Conservation (phyloP, 192 early-diverging fungal species). For the Gaertneriomyces semiglobifer region DNA sequence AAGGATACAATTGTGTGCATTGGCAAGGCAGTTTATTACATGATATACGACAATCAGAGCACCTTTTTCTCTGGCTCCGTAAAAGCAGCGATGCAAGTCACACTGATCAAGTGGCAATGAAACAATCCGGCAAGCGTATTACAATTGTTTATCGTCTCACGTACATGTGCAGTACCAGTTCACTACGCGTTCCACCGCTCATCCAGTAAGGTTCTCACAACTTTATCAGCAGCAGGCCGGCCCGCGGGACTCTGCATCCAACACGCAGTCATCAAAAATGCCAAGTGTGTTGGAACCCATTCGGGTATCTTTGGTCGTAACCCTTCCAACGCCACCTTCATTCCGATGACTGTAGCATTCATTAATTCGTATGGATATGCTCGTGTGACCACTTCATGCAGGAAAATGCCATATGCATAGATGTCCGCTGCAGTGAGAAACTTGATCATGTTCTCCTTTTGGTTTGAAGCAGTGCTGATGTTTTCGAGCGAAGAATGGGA, state of each 20-base stretch:
- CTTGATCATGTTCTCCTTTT: neutral
- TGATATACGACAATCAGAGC: too few species aligned
- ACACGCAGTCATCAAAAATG: neutral
- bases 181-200: too few species aligned
- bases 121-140: too few species aligned
- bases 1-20: too few species aligned
- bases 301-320: conserved; percentile 31
- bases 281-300: conserved; percentile 33
- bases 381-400: conserved; percentile 36
- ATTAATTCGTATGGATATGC: conserved; percentile 22
- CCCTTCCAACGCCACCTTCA: conserved; percentile 27
- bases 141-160: too few species aligned
- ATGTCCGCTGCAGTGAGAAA: conserved; percentile 21
- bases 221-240: neutral
- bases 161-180: too few species aligned
- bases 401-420: conserved; percentile 39
- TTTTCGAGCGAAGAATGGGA: neutral
- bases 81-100: too few species aligned
- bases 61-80: too few species aligned
- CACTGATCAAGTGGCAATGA: too few species aligned
- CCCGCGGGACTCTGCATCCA: neutral
- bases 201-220: neutral
- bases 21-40: too few species aligned
- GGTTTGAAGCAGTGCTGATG: neutral
- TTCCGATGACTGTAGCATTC: conserved; percentile 36